Base-by-base conservation (phyloP, 768 basidiomycete genomes). In the Lenzites betulinus region DNA sequence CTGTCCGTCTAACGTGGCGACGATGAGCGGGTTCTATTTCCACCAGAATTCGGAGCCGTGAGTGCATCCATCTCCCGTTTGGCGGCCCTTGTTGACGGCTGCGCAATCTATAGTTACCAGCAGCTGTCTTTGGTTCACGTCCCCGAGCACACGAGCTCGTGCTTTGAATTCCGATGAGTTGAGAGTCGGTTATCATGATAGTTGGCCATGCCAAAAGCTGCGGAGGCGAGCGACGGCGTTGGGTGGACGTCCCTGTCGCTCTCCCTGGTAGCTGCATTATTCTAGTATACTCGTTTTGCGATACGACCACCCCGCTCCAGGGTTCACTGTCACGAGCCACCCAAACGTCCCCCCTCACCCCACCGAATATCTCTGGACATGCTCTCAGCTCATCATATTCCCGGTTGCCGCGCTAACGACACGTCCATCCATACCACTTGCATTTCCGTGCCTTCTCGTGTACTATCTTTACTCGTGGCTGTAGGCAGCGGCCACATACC, bases 21-120 rank as follows among this genome's bases (percentile, higher is more conserved):
- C 85, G 26, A 92, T 93, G 90, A 89, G 83, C 64, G 92, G 94
- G 38, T 95, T 92, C 77, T 96, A 95, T 75, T 95, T 92, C 76
- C 93, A 95, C 74, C 88, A 89, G 79, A 90, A 93, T 72, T 94
- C 92, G 56, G 92, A 93, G 69, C 92, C 92, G 92, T 94, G 70
- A 77, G 90, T 85, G n/a, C 7, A 35, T 35, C 46, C 13, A 36
- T 55, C 15, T 47, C 11, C 53, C 23, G 23, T 28, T 13, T 11
- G 18, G n/a, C 23, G 47, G 12, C 15, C 59, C 20, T 33, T 15
- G 38, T 28, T 50, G 33, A 51, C 23, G 51, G 41, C 36, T 44
- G 35, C 26, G 20, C 30, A 3, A 30, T 33, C 36, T 28, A 20
- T 70, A 93, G 92, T 66, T 96, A 95, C 76, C 94, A 97, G 73